Base-by-base conservation (phyloP, 495 filamentous ascomycete species). In the Trichocladium antarcticum region DNA sequence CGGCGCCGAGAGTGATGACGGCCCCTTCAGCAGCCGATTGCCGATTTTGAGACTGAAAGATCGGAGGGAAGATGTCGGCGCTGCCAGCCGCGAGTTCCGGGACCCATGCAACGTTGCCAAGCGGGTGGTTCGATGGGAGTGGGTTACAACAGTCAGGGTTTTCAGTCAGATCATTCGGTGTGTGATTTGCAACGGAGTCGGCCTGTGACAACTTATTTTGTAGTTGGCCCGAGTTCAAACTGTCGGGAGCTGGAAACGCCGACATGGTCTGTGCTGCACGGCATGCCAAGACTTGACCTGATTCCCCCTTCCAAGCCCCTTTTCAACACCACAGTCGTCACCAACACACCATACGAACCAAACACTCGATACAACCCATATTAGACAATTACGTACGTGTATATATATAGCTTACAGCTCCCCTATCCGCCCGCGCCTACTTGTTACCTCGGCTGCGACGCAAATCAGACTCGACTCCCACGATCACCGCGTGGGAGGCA, bases 11-110 rank as follows among this genome's bases (percentile, higher is more conserved):
- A 7, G 24, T 50, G 56, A 47, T 51, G 57, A 42, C 50, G 50
- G 50, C 45, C 36, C n/a, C 40, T 51, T 54, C 16, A 37, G 37
- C 37, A 28, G 17, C 57, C 57, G 57, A 60, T 49, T 45, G 43
- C 46, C 59, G 56, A 57, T 59, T 50, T 16, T 31, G 40, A 15
- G 29, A 45, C 41, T 32, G 22, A 11, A 12, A n/a, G 38, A 22
- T 50, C 37, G 42, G 20, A 17, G 27, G 8, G 17, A 45, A 20
- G 35, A 45, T 43, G 51, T 52, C 47, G 47, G 39, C 42, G 37
- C 7, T 16, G n/a, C 19, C 29, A 19, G 21, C 24, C 15, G 47
- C 38, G 15, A 29, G n/a, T 31, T 10, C 21, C 44, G 45, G n/a
- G n/a, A 3, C 31, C 31, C 31, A 29, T 10, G 10, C 10, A 10